Conservation (phyloP, 2,329 filamentous ascomycete genomes). For the Botrytis fabae region DNA sequence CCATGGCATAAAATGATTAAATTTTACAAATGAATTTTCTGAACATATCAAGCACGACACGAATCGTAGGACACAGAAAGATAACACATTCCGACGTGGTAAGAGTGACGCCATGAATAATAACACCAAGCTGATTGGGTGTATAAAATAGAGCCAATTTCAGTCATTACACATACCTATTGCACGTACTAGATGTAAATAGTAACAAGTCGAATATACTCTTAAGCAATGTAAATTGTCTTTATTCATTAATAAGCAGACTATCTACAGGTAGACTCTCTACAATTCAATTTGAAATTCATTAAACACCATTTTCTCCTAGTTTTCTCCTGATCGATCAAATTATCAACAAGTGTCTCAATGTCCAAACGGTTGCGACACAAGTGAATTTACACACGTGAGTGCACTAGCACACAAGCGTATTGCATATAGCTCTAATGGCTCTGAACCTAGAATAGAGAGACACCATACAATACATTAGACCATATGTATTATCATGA, state of each 20-base stretch:
- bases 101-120: too few relatives aligned
- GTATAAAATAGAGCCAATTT: background rate
- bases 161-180: background rate
- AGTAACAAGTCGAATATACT: background rate
- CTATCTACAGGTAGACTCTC: rapidly evolving
- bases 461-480: too few relatives aligned
- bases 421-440: too few relatives aligned
- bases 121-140: too few relatives aligned
- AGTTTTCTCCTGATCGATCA: background rate
- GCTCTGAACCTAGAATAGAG: too few relatives aligned
- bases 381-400: too few relatives aligned
- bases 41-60: too few relatives aligned
- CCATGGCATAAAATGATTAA: background rate
- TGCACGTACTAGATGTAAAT: background rate
- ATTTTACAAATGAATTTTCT: background rate
- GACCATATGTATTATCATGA: too few relatives aligned
- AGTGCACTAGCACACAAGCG: too few relatives aligned
- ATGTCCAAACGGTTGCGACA: background rate
- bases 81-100: too few relatives aligned
- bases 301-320: background rate
- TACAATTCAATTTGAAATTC: rapidly evolving
- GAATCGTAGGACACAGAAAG: too few relatives aligned
- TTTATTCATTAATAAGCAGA: background rate
- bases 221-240: background rate
- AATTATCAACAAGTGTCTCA: background rate